phyloP scores from a whole-genome alignment of 225 moss, liverwort and hornwort species.

The Physcomitrium patens region DNA sequence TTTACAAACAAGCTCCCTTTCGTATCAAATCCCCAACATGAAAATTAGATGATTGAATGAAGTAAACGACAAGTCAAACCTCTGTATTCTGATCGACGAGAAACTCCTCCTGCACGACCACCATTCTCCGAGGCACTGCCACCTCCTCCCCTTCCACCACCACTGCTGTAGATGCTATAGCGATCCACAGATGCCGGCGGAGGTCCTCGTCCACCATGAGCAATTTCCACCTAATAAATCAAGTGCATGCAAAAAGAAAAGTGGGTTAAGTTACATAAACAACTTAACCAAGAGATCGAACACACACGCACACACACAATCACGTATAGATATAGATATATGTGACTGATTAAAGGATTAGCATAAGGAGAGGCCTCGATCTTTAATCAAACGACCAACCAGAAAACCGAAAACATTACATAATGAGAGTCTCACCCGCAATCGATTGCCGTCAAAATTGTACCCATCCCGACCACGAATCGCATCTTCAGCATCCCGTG shows the following conservation, averaged over 20 bases:
- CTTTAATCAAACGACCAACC: not conserved
- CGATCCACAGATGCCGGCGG: slow-evolving; percentile 61
- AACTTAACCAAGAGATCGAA: not conserved
- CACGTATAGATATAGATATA: too few relatives aligned
- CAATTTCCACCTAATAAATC: slow-evolving; percentile 62
- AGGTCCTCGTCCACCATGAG: slow-evolving; percentile 75
- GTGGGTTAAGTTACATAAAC: not conserved
- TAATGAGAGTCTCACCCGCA: slow-evolving; percentile 45
- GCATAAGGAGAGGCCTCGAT: not conserved
- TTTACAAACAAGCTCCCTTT: not conserved
- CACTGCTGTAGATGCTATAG: slow-evolving; percentile 51
- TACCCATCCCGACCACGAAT: slow-evolving; percentile 92
- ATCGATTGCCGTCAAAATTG: slow-evolving; percentile 87
- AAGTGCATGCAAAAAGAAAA: not conserved
- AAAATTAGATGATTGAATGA: too few relatives aligned
- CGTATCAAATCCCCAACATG: too few relatives aligned
- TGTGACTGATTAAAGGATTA: not conserved
- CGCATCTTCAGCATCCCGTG: slow-evolving; percentile 95
- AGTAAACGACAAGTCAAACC: slow-evolving; percentile 18
- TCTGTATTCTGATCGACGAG: slow-evolving; percentile 63
- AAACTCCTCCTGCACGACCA: slow-evolving; percentile 70
- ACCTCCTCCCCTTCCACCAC: slow-evolving; percentile 55
- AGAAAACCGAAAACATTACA: not conserved
- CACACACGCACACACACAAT: too few relatives aligned
- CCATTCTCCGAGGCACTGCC: slow-evolving; percentile 57